Conservation (phyloP, 768 basidiomycete genomes). For the Termitomyces sp. region DNA sequence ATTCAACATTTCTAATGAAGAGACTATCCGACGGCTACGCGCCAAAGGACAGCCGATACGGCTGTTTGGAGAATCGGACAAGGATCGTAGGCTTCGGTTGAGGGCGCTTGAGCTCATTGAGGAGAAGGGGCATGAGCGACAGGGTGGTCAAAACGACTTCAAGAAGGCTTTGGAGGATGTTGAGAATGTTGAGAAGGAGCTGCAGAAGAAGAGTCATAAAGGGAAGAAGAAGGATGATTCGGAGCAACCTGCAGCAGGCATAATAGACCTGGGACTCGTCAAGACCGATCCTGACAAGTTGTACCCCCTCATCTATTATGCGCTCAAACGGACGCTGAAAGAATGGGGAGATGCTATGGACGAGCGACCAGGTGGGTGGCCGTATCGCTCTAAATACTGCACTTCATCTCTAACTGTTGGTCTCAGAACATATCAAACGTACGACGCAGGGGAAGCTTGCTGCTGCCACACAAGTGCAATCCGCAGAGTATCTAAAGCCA, state of each 20-base stretch:
- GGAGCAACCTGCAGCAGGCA: slow-evolving; percentile 45
- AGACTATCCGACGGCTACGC: slow-evolving; percentile 85
- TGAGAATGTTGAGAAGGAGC: slow-evolving; percentile 70
- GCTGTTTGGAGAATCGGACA: slow-evolving; percentile 93
- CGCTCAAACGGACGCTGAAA: slow-evolving; percentile 85
- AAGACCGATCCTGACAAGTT: slow-evolving; percentile 93
- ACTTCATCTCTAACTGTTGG: slow-evolving; percentile 3
- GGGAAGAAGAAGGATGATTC: slow-evolving; percentile 68
- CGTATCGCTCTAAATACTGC: background rate
- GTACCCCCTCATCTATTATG: slow-evolving; percentile 96
- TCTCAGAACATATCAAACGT: slow-evolving; percentile 75
- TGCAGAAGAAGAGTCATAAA: slow-evolving; percentile 53
- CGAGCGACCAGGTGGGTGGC: slow-evolving; percentile 74
- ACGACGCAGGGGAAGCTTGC: slow-evolving; percentile 92
- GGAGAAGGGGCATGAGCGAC: slow-evolving; percentile 76
- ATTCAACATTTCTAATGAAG: slow-evolving; percentile 93
- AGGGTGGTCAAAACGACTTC: slow-evolving; percentile 93
- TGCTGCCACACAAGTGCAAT: slow-evolving; percentile 92
- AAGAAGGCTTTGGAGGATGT: slow-evolving; percentile 86
- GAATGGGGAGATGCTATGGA: slow-evolving; percentile 98
- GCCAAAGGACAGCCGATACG: slow-evolving; percentile 92
- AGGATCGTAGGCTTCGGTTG: slow-evolving; percentile 84
- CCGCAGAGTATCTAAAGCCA: slow-evolving; percentile 95
- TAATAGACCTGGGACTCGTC: slow-evolving; percentile 77
- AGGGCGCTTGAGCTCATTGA: slow-evolving; percentile 95